A percentile compares a stretch with the other conserved stretches of the same genome.
Evolutionary conservation across 2,329 filamentous ascomycete genomes (phyloP).

Genomic region (Moelleriella libera): DNA sequence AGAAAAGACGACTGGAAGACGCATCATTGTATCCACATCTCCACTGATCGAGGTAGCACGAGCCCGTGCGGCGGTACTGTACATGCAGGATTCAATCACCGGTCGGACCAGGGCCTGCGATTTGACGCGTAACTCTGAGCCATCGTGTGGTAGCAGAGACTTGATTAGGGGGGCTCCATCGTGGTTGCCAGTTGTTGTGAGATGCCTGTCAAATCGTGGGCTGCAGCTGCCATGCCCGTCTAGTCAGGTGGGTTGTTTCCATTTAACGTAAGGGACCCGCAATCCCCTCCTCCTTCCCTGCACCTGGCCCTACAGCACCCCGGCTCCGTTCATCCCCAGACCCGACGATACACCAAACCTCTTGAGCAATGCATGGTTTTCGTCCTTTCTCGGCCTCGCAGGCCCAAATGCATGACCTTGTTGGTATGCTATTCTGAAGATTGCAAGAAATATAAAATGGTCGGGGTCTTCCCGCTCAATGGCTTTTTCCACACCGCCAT

Average conservation of each 20-base stretch:
- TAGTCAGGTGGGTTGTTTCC: neutral
- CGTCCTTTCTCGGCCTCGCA: neutral
- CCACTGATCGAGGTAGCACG: no score
- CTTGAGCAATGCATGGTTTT: neutral
- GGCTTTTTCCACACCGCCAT: neutral
- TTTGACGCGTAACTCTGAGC: no score
- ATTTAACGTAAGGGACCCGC: neutral
- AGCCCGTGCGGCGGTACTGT: no score
- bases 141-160: no score
- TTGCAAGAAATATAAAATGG: neutral
- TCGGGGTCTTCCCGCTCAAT: neutral
- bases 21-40: no score
- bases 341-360: neutral
- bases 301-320: neutral
- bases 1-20: no score
- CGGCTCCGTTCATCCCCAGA: neutral
- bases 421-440: neutral
- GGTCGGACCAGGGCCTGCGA: no score
- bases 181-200: no score
- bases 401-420: neutral
- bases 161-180: no score
- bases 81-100: no score
- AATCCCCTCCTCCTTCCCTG: neutral
- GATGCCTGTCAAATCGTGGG: no score
- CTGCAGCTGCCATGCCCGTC: no score